Base-by-base conservation (phyloP, 73 alveolate species). In the Breviolum minutum region DNA sequence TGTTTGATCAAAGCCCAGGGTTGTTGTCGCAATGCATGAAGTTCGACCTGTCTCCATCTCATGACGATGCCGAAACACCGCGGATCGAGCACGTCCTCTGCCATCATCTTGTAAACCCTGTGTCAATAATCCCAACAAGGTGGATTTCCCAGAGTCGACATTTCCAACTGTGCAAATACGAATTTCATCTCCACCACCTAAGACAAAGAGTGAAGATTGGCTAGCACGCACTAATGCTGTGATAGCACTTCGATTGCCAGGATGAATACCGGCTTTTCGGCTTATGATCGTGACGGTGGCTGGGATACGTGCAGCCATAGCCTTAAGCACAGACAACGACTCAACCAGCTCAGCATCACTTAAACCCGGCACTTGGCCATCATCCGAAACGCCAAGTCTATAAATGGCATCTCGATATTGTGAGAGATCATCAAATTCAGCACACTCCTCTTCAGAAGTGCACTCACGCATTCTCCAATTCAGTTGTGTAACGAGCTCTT, bases 81-180 rank as follows among this genome's bases (percentile, higher is more conserved):
- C 66, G 40, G 98, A 40, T 79, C 98, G 98, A 20, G 99, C 99
- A 24, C 99, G 95, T 27, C 99, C 99, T 77, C 99, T 96, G 8
- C 99, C 99, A 99, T 99, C 99, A 94, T 99, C 99, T 73, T 99
- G 99, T 85, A 99, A 94, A 61, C 99, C 99, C 96, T 99, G 99
- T 40, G 99, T 98, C 27, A 99, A 99, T 40, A 99, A 99, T 16
- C 99, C 99, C 30, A 99, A 99, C 80, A 99, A 99, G 7, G 99
- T 99, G 60, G 99, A 99, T 99, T 99, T 99, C 26, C 99, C 99
- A 61, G 99, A 99, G 95, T 99, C 99, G 48, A 99, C 99, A 77
- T 99, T 99, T 30, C 99, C 98, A 7, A 73, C 88, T 3, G 98
- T 92, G 87, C 98, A 92, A n/a, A 92, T 92, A 32, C 98, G 62